Base-by-base conservation (phyloP, 805 yeast genomes). In the Wickerhamomyces strasburgensis region DNA sequence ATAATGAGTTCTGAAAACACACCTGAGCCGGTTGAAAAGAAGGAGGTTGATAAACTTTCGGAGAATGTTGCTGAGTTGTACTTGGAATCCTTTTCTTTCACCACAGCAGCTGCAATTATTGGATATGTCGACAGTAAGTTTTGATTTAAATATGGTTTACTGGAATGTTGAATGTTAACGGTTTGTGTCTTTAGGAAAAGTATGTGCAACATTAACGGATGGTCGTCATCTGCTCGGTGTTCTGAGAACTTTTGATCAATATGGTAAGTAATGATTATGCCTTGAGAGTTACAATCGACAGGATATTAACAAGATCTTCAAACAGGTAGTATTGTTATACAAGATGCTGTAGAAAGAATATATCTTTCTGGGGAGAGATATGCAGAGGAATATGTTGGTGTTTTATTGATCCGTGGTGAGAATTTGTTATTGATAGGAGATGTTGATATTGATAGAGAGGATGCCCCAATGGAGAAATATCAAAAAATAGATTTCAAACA, bases 401-500 rank as follows among this genome's bases (percentile, higher is more conserved):
- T 86, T 34, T 81, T 80, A 56, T 74, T 93, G 65, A 81, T 93
- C 28, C 82, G 98, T 62, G 98, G 98, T 44, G 98, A 93, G 60
- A 90, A 90, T 52, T 93, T 93, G 7, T 93, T 89, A 8, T 75
- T 89, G 78, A 60, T 93, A 57, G 98, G 98, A 15, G 97, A 90
- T 58, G 74, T 90, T 44, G 96, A 89, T 60, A 83, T 87, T 44
- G 95, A 86, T 54, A 73, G 67, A 44, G 96, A 88, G 60, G 95
- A 84, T 54, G 74, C 66, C 43, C 84, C 84, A 35, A 61, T 84
- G 49, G 68, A 68, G 28, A 60, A 64, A 11, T 68, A 78, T 59
- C 65, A 71, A 44, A 76, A 73, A 55, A 68, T 85, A 16, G 75
- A 75, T 24, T 88, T 75, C 56, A 67, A 65, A 27, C 73, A 68